A percentile compares a stretch with the other conserved stretches of the same genome.
phyloP scores from a whole-genome alignment of 2,329 filamentous ascomycete genomes.

The Aspergillus carbonarius region DNA sequence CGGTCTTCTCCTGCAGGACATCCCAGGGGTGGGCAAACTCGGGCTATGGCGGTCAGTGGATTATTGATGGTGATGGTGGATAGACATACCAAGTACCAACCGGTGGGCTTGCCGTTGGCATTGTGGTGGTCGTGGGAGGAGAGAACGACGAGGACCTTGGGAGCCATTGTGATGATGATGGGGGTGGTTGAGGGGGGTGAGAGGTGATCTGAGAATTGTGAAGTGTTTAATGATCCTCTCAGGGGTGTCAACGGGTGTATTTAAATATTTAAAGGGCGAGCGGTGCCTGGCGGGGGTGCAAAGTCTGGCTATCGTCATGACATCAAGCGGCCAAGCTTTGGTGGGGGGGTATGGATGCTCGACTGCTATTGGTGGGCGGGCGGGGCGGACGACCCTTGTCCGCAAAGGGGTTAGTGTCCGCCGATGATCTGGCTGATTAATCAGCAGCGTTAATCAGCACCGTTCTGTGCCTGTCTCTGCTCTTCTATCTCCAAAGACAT shows the following conservation, averaged over 20 bases:
- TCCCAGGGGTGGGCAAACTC: constrained; percentile 67
- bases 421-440: neutral
- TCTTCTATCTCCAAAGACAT: neutral
- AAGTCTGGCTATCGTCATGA: neutral
- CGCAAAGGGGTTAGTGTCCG: neutral
- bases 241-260: too few relatives aligned
- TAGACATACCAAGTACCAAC: constrained; percentile 65
- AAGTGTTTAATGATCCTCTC: neutral
- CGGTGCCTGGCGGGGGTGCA: too few relatives aligned
- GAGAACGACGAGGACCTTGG: constrained; percentile 69
- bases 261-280: too few relatives aligned
- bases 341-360: neutral
- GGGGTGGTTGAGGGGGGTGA: neutral
- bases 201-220: neutral
- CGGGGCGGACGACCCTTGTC: neutral
- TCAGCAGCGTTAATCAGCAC: neutral
- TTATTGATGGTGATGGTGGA: neutral
- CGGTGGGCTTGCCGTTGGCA: constrained; percentile 53
- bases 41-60: constrained; percentile 29
- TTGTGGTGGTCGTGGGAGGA: constrained; percentile 58
- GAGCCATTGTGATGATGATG: constrained; percentile 28
- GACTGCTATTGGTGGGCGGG: too few relatives aligned
- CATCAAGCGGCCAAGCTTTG: neutral
- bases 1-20: constrained; percentile 54
- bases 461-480: neutral